These are phyloP conservation scores for Pseudogymnoascus sp. DNA, from an alignment of 2,329 filamentous ascomycete species.

Conservation along the genomic window DNA sequence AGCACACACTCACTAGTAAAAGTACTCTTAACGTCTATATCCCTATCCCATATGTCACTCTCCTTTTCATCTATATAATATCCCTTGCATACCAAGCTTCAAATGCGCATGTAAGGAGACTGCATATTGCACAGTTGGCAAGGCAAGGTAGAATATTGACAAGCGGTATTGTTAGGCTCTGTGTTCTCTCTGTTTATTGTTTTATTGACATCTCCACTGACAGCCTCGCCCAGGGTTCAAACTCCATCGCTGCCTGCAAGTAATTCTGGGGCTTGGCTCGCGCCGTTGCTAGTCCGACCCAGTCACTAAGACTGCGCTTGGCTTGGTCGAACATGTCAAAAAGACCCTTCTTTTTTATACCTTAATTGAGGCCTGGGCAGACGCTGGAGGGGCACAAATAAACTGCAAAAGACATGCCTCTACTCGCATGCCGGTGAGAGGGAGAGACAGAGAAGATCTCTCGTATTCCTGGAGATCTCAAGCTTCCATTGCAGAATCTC, in stretches of 20 bases:
- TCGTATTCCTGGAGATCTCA: not conserved
- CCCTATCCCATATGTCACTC: not conserved
- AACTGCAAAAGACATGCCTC: not conserved
- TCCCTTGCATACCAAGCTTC: not conserved
- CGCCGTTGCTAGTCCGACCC: slow-evolving; percentile 3
- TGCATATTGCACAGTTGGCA: not conserved
- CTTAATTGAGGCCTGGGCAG: not conserved
- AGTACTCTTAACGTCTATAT: not conserved
- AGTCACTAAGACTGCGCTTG: slow-evolving; percentile 1
- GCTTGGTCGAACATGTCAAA: not conserved
- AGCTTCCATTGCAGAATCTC: not conserved
- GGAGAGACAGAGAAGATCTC: not conserved
- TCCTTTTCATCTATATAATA: not conserved
- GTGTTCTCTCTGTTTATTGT: not conserved
- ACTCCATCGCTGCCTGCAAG: not conserved
- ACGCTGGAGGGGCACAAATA: not conserved
- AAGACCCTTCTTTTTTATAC: slow-evolving; percentile 6
- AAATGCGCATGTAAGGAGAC: not conserved
- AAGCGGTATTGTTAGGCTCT: not conserved
- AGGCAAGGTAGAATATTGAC: not conserved
- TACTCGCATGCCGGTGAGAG: not conserved
- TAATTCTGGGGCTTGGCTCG: slow-evolving; percentile 6
- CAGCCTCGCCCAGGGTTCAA: not conserved
- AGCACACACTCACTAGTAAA: not conserved
- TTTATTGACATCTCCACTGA: slow-evolving; percentile 5